Conservation (phyloP, 2,329 filamentous ascomycete species). For the Penicillium hordei region DNA sequence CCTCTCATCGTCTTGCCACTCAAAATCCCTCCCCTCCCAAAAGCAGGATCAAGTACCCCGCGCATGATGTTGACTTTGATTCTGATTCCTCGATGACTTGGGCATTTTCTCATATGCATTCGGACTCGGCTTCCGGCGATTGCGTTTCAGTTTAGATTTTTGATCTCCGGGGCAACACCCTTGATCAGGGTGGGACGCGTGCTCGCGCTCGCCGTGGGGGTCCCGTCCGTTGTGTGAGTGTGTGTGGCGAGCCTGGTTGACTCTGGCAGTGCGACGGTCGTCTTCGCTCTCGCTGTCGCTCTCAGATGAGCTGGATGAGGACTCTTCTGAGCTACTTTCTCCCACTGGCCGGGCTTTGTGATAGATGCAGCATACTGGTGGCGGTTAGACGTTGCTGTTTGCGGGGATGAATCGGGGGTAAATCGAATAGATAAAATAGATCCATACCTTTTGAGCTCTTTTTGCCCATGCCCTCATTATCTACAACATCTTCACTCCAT, state of each 20-base stretch:
- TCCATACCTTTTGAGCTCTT: slow-evolving; percentile 89
- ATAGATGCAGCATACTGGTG: slow-evolving; percentile 97
- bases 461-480: slow-evolving; percentile 91
- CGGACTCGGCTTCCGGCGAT: slow-evolving; percentile 41
- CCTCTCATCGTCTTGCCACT: not conserved
- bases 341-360: slow-evolving; percentile 78
- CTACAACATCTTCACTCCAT: slow-evolving; percentile 90
- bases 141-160: slow-evolving; percentile 21
- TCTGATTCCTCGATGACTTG: slow-evolving; percentile 27
- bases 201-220: slow-evolving; percentile 18
- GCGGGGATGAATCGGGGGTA: not conserved
- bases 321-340: slow-evolving; percentile 68
- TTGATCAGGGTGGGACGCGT: slow-evolving; percentile 21
- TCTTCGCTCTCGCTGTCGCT: slow-evolving; percentile 47
- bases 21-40: not conserved
- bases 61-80: slow-evolving; percentile 11
- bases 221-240: slow-evolving; percentile 23
- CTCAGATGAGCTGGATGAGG: slow-evolving; percentile 53
- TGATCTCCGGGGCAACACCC: slow-evolving; percentile 19
- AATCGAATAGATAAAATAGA: not conserved
- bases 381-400: not conserved
- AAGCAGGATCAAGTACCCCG: slow-evolving; percentile 11
- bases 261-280: slow-evolving; percentile 20
- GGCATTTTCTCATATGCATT: slow-evolving; percentile 52
- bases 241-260: slow-evolving; percentile 5